Evolutionary conservation across 768 basidiomycete genomes (phyloP).

Genomic region (Filobasidium wieringae): DNA sequence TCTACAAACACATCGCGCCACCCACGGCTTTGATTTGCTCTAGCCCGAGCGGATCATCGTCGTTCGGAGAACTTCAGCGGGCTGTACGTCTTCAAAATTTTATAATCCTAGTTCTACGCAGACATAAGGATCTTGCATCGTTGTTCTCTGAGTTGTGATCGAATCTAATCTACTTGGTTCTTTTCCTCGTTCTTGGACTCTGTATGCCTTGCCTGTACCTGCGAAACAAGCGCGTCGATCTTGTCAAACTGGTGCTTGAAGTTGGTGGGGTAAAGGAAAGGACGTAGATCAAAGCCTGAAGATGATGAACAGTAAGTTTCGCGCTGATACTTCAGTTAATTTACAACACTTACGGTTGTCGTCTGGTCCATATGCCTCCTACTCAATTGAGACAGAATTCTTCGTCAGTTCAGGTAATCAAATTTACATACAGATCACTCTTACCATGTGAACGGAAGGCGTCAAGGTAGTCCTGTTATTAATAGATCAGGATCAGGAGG

Average conservation of each 20-base stretch:
- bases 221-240: constrained; percentile 75
- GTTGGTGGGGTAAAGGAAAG: constrained; percentile 86
- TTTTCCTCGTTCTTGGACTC: constrained; percentile 2
- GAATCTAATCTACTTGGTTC: constrained; percentile 9
- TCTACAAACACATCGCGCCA: too few species aligned
- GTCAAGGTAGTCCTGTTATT: constrained; percentile 34
- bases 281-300: constrained; percentile 83
- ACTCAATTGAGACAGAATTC: constrained; percentile 1
- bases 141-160: too few species aligned
- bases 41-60: too few species aligned
- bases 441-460: constrained; percentile 30
- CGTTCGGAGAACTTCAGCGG: too few species aligned
- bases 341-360: constrained; percentile 64
- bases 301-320: not conserved
- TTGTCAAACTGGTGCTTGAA: constrained; percentile 96
- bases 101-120: too few species aligned
- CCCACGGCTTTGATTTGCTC: too few species aligned
- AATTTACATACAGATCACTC: not conserved
- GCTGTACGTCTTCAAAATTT: too few species aligned
- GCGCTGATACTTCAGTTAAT: not conserved
- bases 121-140: too few species aligned
- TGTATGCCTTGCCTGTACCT: constrained; percentile 45
- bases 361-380: constrained; percentile 95
- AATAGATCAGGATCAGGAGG: not conserved
- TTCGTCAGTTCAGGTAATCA: not conserved